Evolutionary conservation across 2,329 filamentous ascomycete genomes (phyloP), one percentile per base, ranked within the genome.

Genomic region (Sporothrix schenckii): DNA sequence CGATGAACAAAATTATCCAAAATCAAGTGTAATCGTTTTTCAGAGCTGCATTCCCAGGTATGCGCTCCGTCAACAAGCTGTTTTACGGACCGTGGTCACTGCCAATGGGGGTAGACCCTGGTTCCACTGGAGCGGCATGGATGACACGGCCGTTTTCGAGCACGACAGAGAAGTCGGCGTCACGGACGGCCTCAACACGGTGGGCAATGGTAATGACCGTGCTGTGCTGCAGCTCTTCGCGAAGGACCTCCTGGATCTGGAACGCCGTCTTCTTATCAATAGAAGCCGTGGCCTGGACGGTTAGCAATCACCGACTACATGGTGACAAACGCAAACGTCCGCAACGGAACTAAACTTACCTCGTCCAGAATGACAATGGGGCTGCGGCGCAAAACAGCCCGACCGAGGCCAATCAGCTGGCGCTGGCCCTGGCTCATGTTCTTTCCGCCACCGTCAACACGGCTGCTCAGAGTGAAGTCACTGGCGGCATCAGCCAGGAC

Each of bases 121-220:
- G 58, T 21, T 65, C 24, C 11, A 72, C 70, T 4, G 70, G 67
- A 3, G 61, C 70, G 0, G 74, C 74, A 11, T 72, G 69, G 0
- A 87, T 78, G 0, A 89, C 82, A 19, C 78, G 77, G 1, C 87
- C 87, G 16, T 79, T 79, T 47, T 88, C 85, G 61, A 89, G 75
- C 41, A 86, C 78, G 63, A 89, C 76, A 69, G 83, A 86, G 75
- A 83, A 89, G 66, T 84, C 82, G 0, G 86, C 86, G 71, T 87
- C 85, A 73, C 82, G 81, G 11, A 91, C 88, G 0, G 88, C 88
- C 77, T 89, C 86, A 1, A 89, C 79, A 1, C 88, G 82, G 76
- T 90, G 88, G n/a, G 88, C 88, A 76, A 90, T 89, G 0, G 88
- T 89, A 54, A 90, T 87, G 2, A 90, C 87, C 0, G 88, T 90